Conservation (phyloP, 73 alveolate species). For the Paramecium bursaria region DNA sequence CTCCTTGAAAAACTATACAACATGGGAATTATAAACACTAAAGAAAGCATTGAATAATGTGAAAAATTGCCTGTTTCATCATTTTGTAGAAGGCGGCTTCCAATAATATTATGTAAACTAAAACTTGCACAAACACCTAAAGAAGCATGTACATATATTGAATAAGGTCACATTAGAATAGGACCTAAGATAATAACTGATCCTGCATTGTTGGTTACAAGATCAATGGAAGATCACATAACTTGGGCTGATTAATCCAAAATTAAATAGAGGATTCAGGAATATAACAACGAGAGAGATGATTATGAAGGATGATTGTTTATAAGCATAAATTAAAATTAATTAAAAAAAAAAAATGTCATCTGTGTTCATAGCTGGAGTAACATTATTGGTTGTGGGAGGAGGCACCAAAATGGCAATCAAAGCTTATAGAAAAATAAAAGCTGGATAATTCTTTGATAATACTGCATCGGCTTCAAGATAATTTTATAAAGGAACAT, state of each 20-base stretch:
- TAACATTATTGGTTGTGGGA: constrained; percentile 2
- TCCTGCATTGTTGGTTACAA: constrained; percentile 97
- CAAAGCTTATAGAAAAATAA: constrained; percentile 23
- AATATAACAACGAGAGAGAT: constrained; percentile 92
- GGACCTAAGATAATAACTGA: constrained; percentile 98
- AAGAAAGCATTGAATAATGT: constrained; percentile 79
- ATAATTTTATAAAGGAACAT: constrained; percentile 77
- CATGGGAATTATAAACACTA: constrained; percentile 90
- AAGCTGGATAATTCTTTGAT: constrained; percentile 4
- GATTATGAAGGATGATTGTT: constrained; percentile 87
- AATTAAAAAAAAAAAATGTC: constrained; percentile 36
- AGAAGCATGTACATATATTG: constrained; percentile 87
- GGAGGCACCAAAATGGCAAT: constrained; percentile 35
- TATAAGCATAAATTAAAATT: too few relatives aligned
- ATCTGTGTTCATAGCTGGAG: constrained; percentile 12
- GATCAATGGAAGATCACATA: constrained; percentile 97
- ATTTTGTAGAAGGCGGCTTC: constrained; percentile 97
- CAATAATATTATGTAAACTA: constrained; percentile 93
- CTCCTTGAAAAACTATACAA: constrained; percentile 91
- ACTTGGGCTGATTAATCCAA: constrained; percentile 94
- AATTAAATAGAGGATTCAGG: constrained; percentile 91
- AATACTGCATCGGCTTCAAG: constrained; percentile 21
- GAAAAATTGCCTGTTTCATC: constrained; percentile 95
- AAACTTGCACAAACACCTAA: constrained; percentile 90
- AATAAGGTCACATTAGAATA: constrained; percentile 92